A percentile compares a stretch with the other conserved stretches of the same genome.
These are phyloP conservation scores for Heritiera fomes DNA, from an alignment of 345 rosid species.

Conservation along the genomic window DNA sequence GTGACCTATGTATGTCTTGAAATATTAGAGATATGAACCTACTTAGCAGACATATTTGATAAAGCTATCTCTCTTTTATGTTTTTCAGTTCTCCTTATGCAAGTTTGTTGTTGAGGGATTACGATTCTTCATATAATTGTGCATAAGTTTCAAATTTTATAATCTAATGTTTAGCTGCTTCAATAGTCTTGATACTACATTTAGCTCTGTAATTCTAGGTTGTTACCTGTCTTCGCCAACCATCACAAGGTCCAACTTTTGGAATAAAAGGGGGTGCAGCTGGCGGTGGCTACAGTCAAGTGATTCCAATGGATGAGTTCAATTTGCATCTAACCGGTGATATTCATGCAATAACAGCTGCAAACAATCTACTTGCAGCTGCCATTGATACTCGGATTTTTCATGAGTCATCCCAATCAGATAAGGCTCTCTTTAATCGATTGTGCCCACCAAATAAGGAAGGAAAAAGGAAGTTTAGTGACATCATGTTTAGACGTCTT, in stretches of 20 bases:
- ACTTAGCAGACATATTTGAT: not conserved
- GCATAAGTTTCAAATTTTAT: not conserved
- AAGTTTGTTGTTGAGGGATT: not conserved
- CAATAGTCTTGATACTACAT: conserved; percentile 9
- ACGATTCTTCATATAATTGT: not conserved
- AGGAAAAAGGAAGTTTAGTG: conserved; percentile 74
- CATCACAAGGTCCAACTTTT: conserved; percentile 99
- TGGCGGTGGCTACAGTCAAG: conserved; percentile 99
- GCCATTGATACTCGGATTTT: conserved; percentile 96
- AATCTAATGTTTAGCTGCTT: not conserved
- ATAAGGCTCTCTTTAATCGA: conserved; percentile 92
- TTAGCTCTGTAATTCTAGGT: conserved; percentile 50
- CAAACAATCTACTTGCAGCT: conserved; percentile 98
- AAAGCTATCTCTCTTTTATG: not conserved
- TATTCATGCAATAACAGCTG: conserved; percentile 98
- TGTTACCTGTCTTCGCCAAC: conserved; percentile 96
- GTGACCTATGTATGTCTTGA: not conserved
- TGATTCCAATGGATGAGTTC: conserved; percentile 99
- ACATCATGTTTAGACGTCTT: conserved; percentile 84
- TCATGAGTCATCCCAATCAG: conserved; percentile 90
- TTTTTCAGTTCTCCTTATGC: not conserved
- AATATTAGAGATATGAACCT: not conserved
- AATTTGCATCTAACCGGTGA: conserved; percentile 98
- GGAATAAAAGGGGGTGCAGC: conserved; percentile 99
- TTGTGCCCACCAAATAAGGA: conserved; percentile 85